Conservation (phyloP, 495 filamentous ascomycete genomes). For the Daldinia caldariorum region DNA sequence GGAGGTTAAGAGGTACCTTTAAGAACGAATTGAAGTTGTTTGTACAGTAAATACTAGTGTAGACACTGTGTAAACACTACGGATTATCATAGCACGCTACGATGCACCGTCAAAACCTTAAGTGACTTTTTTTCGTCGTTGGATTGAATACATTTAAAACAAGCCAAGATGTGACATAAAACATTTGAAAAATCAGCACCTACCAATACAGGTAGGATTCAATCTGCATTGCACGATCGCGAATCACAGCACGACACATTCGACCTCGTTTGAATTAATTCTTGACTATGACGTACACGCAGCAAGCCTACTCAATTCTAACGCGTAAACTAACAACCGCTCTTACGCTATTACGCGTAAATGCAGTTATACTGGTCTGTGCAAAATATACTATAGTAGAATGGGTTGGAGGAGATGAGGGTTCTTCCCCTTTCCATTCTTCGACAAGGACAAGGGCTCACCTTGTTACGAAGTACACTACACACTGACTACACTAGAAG, state of each 20-base stretch:
- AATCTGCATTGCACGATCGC: slow-evolving; percentile 13
- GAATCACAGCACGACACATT: slow-evolving; percentile 39
- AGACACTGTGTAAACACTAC: not conserved
- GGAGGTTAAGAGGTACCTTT: no score
- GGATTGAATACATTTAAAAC: slow-evolving; percentile 27
- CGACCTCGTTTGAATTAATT: slow-evolving; percentile 14
- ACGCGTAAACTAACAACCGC: not conserved
- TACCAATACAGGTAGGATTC: not conserved
- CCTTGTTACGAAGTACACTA: slow-evolving; percentile 16
- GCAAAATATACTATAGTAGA: not conserved
- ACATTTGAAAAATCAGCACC: slow-evolving; percentile 4
- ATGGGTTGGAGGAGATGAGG: slow-evolving; percentile 26
- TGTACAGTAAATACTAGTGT: not conserved
- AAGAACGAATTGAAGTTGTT: no score
- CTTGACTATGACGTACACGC: not conserved
- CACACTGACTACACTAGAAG: no score
- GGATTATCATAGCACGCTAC: no score
- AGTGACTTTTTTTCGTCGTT: not conserved
- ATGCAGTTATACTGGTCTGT: not conserved
- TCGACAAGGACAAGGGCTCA: slow-evolving; percentile 14
- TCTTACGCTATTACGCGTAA: not conserved
- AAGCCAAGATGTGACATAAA: slow-evolving; percentile 25
- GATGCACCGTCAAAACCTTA: not conserved
- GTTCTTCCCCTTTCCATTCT: slow-evolving; percentile 22
- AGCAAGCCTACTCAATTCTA: not conserved